Evolutionary conservation across 768 basidiomycete genomes (phyloP).

Genomic region (Suillus paluster): DNA sequence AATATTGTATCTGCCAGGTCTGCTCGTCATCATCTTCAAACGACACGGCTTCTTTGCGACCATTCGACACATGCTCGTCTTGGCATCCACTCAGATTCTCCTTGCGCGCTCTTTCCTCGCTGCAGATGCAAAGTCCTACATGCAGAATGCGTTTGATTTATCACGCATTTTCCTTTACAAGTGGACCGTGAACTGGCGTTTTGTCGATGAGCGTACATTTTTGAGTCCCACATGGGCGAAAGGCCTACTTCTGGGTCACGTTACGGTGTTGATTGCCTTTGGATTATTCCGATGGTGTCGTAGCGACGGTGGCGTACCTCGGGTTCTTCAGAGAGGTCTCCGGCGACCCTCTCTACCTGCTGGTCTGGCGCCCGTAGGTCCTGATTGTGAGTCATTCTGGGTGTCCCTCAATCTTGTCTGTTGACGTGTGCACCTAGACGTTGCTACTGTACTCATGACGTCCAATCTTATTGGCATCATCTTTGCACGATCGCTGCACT

Average conservation of each 20-base stretch:
- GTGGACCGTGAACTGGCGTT: slow-evolving; percentile 99
- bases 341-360: slow-evolving; percentile 55
- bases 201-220: slow-evolving; percentile 79
- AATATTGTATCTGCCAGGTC: slow-evolving; percentile 86
- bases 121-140: slow-evolving; percentile 64
- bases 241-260: slow-evolving; percentile 69
- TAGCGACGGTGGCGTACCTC: slow-evolving; percentile 66
- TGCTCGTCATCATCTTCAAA: slow-evolving; percentile 83
- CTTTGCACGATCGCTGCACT: slow-evolving; percentile 94
- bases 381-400: slow-evolving; percentile 60
- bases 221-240: slow-evolving; percentile 63
- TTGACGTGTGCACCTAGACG: slow-evolving; percentile 53
- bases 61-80: slow-evolving; percentile 49
- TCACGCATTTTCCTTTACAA: slow-evolving; percentile 88
- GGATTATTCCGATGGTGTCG: slow-evolving; percentile 79
- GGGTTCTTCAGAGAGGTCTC: slow-evolving; percentile 59
- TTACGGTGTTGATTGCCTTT: slow-evolving; percentile 61
- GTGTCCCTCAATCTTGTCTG: slow-evolving; percentile 6
- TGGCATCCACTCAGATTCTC: slow-evolving; percentile 50
- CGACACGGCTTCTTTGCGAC: slow-evolving; percentile 62
- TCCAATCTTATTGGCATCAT: slow-evolving; percentile 91
- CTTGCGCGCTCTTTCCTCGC: slow-evolving; percentile 75
- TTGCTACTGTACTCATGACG: slow-evolving; percentile 83
- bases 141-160: slow-evolving; percentile 82
- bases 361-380: slow-evolving; percentile 47